Base-by-base conservation (phyloP, 495 filamentous ascomycete genomes). In the Aspergillus biplanus region DNA sequence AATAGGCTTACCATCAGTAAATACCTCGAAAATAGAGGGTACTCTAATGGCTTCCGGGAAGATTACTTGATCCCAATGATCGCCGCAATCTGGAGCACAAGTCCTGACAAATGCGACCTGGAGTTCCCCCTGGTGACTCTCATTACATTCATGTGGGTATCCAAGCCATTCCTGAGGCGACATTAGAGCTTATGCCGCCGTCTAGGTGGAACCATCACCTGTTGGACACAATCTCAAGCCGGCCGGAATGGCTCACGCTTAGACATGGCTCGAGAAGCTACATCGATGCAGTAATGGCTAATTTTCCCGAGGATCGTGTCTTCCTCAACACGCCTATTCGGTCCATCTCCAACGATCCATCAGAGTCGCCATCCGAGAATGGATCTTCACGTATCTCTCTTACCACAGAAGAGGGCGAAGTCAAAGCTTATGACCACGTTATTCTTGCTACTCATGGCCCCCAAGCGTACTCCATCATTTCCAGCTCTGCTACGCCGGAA, bases 51-150 rank as follows among this genome's bases (percentile, higher is more conserved):
- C 18, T 61, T 61, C 58, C 31, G 33, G 33, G 47, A 52, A 16
- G 53, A 44, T 27, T 61, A 61, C 34, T 48, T 61, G 2, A 53
- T 61, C 8, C 58, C 58, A 21, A 39, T 61, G 58, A 61, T 48
- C 7, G 58, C 58, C 6, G 48, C 58, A 9, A 61, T 52, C 18
- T 61, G 58, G 58, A 61, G 58, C 49, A 61, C 58, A 31, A 61
- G 58, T 27, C 58, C 58, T 1, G 48, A 61, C 7, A 61, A 61
- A 53, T 53, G 48, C 49, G 15, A 47, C 18, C n/a, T 61, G 6
- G 11, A 53, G 32, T 61, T 61, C 32, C 58, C 58, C 8, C 33
- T 34, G 5, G 49, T 54, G 16, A 61, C 58, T 3, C 49, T 61
- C 3, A 16, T 53, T 4, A 32, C 32, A 1, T 61, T 61, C 13